Evolutionary conservation across 768 basidiomycete species (phyloP).

Genomic region (Rhizopogon vinicolor): DNA sequence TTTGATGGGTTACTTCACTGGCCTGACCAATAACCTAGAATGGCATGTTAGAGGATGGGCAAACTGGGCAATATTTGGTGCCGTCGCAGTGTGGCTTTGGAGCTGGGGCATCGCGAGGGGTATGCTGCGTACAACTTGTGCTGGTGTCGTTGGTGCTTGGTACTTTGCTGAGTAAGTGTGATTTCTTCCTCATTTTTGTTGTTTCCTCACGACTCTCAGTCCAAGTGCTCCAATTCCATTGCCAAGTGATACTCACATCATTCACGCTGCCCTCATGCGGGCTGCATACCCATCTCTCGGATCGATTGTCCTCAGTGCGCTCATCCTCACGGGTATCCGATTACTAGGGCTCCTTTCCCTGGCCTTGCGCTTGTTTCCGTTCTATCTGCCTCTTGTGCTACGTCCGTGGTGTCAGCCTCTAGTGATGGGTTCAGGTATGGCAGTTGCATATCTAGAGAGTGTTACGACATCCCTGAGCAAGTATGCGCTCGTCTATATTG

Average conservation of each 20-base stretch:
- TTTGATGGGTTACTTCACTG: constrained; percentile 56
- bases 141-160: constrained; percentile 88
- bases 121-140: constrained; percentile 66
- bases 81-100: constrained; percentile 61
- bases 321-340: constrained; percentile 71
- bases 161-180: constrained; percentile 66
- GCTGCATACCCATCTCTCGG: constrained; percentile 82
- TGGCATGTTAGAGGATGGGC: constrained; percentile 61
- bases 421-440: constrained; percentile 30
- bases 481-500: constrained; percentile 69
- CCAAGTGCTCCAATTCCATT: constrained; percentile 30
- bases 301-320: constrained; percentile 68
- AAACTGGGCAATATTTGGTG: constrained; percentile 66
- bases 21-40: constrained; percentile 39
- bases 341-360: constrained; percentile 46
- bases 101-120: constrained; percentile 79
- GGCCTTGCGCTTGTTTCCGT: constrained; percentile 51
- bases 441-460: constrained; percentile 39
- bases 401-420: constrained; percentile 39
- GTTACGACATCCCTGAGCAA: constrained; percentile 51
- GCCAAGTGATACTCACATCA: constrained; percentile 60
- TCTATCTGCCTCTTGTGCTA: constrained; percentile 41
- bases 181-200: not conserved
- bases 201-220: constrained; percentile 11
- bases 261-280: constrained; percentile 74